Evolutionary conservation across 2,329 filamentous ascomycete genomes (phyloP).

Genomic region (Diaporthe longicolla): DNA sequence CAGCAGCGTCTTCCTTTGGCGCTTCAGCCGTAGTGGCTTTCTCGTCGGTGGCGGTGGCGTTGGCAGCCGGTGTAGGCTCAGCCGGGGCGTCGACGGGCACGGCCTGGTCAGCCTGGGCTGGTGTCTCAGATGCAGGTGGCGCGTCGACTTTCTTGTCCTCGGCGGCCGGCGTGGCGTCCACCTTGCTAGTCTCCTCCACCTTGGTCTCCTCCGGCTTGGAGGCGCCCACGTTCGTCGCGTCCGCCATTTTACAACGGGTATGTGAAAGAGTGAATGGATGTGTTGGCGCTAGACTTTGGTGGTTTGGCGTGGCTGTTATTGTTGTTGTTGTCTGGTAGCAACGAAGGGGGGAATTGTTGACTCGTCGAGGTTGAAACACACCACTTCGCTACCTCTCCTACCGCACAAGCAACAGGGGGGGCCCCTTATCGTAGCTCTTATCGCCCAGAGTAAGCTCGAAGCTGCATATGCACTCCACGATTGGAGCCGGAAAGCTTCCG

Average conservation of each 20-base stretch:
- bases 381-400: conserved; percentile 10
- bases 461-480: conserved; percentile 23
- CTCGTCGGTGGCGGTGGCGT: conserved; percentile 20
- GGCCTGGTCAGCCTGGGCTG: conserved; percentile 16
- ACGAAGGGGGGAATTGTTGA: background rate
- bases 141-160: conserved; percentile 14
- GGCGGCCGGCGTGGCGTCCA: conserved; percentile 4
- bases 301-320: background rate
- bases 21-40: background rate
- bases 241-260: conserved; percentile 36
- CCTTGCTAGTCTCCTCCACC: conserved; percentile 18
- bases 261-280: conserved; percentile 29
- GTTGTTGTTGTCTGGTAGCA: conserved; percentile 4
- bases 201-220: conserved; percentile 17
- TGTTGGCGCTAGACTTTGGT: background rate
- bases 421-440: conserved; percentile 27
- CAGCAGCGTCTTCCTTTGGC: background rate
- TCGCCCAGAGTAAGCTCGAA: conserved; percentile 1
- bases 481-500: conserved; percentile 31
- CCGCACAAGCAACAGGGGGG: conserved; percentile 15
- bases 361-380: conserved; percentile 20
- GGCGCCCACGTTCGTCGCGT: conserved; percentile 25
- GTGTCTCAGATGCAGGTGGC: conserved; percentile 9
- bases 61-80: conserved; percentile 10
- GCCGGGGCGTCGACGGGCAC: conserved; percentile 3